phyloP scores from a whole-genome alignment of 2,329 filamentous ascomycete species.

The Neonectria magnoliae region DNA sequence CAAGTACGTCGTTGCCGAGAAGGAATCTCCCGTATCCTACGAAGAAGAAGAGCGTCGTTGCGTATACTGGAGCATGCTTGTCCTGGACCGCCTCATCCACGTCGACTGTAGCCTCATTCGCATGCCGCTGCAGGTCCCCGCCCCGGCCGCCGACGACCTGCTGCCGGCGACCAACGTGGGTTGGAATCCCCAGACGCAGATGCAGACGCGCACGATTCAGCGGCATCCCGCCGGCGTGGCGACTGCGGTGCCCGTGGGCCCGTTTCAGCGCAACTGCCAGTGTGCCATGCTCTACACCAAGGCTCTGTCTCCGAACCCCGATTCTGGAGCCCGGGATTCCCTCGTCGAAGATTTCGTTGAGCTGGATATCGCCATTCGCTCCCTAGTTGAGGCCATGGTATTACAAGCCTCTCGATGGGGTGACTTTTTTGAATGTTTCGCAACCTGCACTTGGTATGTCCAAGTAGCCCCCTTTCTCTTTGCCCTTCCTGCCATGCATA shows the following conservation, averaged over 20 bases:
- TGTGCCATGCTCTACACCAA: slow-evolving; percentile 49
- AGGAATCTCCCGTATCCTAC: slow-evolving; percentile 40
- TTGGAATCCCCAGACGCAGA: slow-evolving; percentile 43
- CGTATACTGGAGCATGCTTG: slow-evolving; percentile 57
- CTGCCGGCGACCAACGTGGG: slow-evolving; percentile 49
- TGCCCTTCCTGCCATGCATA: not conserved
- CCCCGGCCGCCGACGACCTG: slow-evolving; percentile 49
- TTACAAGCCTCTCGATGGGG: slow-evolving; percentile 46
- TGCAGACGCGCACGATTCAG: slow-evolving; percentile 35
- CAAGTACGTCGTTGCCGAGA: slow-evolving; percentile 46
- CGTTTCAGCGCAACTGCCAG: slow-evolving; percentile 49
- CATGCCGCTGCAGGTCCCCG: slow-evolving; percentile 49
- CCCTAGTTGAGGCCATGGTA: slow-evolving; percentile 48
- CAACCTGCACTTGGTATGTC: slow-evolving; percentile 48
- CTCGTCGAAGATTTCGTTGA: slow-evolving; percentile 44
- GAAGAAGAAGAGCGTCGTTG: slow-evolving; percentile 53
- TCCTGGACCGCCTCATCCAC: slow-evolving; percentile 53
- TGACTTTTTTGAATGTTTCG: slow-evolving; percentile 50
- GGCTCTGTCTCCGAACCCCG: slow-evolving; percentile 40
- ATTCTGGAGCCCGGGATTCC: slow-evolving; percentile 29
- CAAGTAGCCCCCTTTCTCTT: not conserved
- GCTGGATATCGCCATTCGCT: slow-evolving; percentile 45
- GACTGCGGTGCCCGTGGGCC: slow-evolving; percentile 45
- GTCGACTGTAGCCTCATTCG: slow-evolving; percentile 45
- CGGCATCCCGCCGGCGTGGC: slow-evolving; percentile 43